Conservation (phyloP, 106 monocot species). For the Phalaenopsis equestris region DNA sequence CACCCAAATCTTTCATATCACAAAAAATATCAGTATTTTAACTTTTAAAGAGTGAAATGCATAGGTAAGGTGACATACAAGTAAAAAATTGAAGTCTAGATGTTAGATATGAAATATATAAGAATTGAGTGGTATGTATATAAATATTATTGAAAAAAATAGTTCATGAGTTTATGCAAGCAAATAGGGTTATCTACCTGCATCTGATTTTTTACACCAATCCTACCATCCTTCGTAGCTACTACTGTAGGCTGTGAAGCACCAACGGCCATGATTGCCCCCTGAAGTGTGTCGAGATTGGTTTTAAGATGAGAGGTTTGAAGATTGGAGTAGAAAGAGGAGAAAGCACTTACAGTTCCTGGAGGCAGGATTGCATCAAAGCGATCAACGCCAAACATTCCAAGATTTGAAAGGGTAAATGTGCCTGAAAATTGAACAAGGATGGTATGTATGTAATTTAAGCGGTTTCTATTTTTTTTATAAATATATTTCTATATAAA, state of each 20-base stretch:
- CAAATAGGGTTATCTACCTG: slow-evolving; percentile 44
- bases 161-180: background rate
- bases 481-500: background rate
- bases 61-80: no score
- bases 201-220: slow-evolving; percentile 82
- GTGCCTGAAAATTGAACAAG: slow-evolving; percentile 38
- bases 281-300: slow-evolving; percentile 26
- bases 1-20: no score
- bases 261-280: slow-evolving; percentile 95
- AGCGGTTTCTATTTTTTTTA: background rate
- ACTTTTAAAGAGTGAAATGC: no score
- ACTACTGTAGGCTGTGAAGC: slow-evolving; percentile 63
- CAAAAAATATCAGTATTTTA: no score
- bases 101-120: no score
- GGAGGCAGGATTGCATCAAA: slow-evolving; percentile 89
- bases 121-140: no score
- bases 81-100: no score
- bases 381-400: slow-evolving; percentile 86
- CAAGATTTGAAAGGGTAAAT: slow-evolving; percentile 88
- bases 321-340: background rate
- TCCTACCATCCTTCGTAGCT: slow-evolving; percentile 63
- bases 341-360: slow-evolving; percentile 50
- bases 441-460: no score
- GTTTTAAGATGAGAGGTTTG: background rate
- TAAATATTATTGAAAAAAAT: no score